These are phyloP conservation scores for Trichoderma atrobrunneum DNA, from an alignment of 2,329 filamentous ascomycete species.

Conservation along the genomic window DNA sequence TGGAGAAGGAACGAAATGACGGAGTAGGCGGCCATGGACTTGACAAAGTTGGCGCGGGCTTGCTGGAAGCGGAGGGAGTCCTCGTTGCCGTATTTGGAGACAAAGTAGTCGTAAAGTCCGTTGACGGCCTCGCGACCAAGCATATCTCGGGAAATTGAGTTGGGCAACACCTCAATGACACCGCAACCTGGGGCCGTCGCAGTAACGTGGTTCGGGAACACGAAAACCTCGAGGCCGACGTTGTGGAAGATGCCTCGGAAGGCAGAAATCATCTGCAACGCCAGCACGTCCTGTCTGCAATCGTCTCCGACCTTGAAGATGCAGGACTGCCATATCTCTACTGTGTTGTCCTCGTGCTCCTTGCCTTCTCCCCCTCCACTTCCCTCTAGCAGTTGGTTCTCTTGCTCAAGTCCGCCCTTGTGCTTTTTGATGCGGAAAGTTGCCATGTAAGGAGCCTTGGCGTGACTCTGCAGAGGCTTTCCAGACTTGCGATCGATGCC, in stretches of 20 bases:
- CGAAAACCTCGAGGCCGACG: slow-evolving; percentile 92
- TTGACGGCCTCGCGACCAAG: slow-evolving; percentile 97
- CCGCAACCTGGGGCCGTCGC: slow-evolving; percentile 96
- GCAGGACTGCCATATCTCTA: slow-evolving; percentile 98
- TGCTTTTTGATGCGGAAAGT: slow-evolving; percentile 95
- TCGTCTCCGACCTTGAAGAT: slow-evolving; percentile 99
- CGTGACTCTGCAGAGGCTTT: slow-evolving; percentile 95
- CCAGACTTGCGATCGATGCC: slow-evolving; percentile 98
- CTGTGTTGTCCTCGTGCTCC: slow-evolving; percentile 49
- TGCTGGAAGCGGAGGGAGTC: slow-evolving; percentile 93
- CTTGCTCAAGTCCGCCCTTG: slow-evolving; percentile 51
- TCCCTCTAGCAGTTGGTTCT: slow-evolving; percentile 50
- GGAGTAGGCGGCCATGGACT: slow-evolving; percentile 98
- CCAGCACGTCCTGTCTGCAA: slow-evolving; percentile 93
- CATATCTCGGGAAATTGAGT: slow-evolving; percentile 98
- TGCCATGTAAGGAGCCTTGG: slow-evolving; percentile 98
- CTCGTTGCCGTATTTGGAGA: slow-evolving; percentile 95
- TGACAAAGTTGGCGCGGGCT: slow-evolving; percentile 95
- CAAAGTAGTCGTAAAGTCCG: slow-evolving; percentile 96
- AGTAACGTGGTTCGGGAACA: slow-evolving; percentile 95
- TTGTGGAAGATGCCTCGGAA: slow-evolving; percentile 97
- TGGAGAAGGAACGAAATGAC: slow-evolving; percentile 95
- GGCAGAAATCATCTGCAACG: slow-evolving; percentile 94
- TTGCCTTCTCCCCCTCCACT: slow-evolving; percentile 38
- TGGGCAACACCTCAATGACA: slow-evolving; percentile 96